Evolutionary conservation across 2,329 filamentous ascomycete species (phyloP).

Genomic region (Fusarium piperis): DNA sequence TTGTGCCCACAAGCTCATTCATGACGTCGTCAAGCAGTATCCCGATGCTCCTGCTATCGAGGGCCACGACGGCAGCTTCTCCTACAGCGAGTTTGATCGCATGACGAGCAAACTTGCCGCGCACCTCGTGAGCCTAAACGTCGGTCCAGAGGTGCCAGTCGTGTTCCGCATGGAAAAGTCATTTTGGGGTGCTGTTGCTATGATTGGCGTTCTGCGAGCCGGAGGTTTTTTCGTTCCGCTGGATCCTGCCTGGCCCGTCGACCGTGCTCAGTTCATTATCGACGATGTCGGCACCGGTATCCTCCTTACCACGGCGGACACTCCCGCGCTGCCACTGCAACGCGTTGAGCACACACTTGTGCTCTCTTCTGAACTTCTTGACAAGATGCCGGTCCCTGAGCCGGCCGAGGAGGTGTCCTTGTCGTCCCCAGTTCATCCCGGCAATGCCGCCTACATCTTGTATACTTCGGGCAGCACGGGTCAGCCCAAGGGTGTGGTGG

Average conservation of each 20-base stretch:
- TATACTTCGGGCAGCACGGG: slow-evolving; percentile 45
- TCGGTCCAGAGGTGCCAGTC: slow-evolving; percentile 62
- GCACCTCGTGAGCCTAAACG: slow-evolving; percentile 56
- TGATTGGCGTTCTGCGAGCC: slow-evolving; percentile 70
- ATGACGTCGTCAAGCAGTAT: slow-evolving; percentile 46
- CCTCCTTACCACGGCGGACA: slow-evolving; percentile 1
- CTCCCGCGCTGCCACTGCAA: background rate
- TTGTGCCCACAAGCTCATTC: slow-evolving; percentile 54
- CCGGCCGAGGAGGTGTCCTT: background rate
- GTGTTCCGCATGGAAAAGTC: slow-evolving; percentile 74
- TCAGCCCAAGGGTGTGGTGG: slow-evolving; percentile 39
- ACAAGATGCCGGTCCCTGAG: background rate
- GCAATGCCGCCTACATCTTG: slow-evolving; percentile 37
- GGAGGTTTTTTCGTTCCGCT: slow-evolving; percentile 58
- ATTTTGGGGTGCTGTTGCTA: slow-evolving; percentile 55
- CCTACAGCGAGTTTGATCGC: slow-evolving; percentile 47
- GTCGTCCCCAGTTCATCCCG: background rate
- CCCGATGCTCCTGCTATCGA: slow-evolving; percentile 50
- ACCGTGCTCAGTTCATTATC: background rate
- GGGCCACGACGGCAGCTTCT: slow-evolving; percentile 50
- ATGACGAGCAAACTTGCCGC: slow-evolving; percentile 46
- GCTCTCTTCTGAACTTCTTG: background rate
- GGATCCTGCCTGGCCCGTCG: slow-evolving; percentile 40
- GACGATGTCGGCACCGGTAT: background rate
- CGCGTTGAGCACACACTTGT: background rate